Conservation (phyloP, 805 yeast genomes). For the Candida nitratophila region DNA sequence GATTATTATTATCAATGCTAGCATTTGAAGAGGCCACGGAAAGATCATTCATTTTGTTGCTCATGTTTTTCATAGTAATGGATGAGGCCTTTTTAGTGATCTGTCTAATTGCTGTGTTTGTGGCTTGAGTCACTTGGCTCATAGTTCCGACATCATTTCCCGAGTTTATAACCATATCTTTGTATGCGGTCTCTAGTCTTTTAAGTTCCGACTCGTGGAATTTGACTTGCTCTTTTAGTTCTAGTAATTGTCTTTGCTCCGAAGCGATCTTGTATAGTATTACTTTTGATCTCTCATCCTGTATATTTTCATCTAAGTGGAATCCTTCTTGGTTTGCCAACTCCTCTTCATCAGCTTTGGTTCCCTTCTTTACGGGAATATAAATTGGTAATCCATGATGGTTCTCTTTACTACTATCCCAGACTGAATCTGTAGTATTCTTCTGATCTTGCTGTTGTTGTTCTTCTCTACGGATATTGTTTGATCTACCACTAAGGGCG, state of each 20-base stretch:
- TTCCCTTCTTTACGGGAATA: conserved; percentile 25
- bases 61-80: too few relatives aligned
- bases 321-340: too few relatives aligned
- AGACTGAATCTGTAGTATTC: too few relatives aligned
- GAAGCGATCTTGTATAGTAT: conserved; percentile 35
- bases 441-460: too few relatives aligned
- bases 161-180: neutral
- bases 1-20: too few relatives aligned
- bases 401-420: neutral
- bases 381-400: conserved; percentile 28
- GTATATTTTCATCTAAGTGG: conserved; percentile 1
- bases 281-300: conserved; percentile 6
- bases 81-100: neutral
- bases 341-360: too few relatives aligned
- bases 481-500: conserved; percentile 18
- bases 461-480: too few relatives aligned
- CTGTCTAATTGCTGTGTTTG: neutral
- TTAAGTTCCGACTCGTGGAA: conserved; percentile 32
- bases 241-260: conserved; percentile 47
- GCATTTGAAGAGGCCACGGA: neutral
- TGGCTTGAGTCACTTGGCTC: neutral
- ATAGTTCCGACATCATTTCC: neutral
- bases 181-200: conserved; percentile 27
- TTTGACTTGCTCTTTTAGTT: conserved; percentile 38
- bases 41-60: neutral